A percentile compares a stretch with the other conserved stretches of the same genome.
Conservation (phyloP, 352 stramenopile genomes). For the Globisporangium solare region DNA sequence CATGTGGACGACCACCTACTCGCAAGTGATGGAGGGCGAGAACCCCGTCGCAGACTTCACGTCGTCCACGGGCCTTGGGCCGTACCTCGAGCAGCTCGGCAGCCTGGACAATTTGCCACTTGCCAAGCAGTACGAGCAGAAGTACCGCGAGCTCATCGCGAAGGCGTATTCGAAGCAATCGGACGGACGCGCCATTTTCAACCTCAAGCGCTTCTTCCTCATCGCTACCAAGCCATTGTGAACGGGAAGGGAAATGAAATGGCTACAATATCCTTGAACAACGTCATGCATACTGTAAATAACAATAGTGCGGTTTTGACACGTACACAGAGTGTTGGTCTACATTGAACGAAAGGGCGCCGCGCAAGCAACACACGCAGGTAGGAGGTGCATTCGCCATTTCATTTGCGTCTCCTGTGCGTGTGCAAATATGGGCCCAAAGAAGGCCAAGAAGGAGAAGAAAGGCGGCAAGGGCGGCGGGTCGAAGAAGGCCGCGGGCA, state of each 20-base stretch:
- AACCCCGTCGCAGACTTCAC: conserved; percentile 74
- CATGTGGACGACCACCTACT: conserved; percentile 64
- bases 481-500: conserved; percentile 32
- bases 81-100: conserved; percentile 52
- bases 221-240: conserved; percentile 33
- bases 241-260: not conserved
- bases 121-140: conserved; percentile 34
- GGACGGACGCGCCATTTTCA: conserved; percentile 58
- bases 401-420: not conserved
- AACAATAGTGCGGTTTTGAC: not conserved
- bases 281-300: not conserved
- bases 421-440: conserved; percentile 38
- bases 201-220: conserved; percentile 69
- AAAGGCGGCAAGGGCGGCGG: conserved; percentile 40
- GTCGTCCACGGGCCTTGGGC: conserved; percentile 45
- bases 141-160: conserved; percentile 52
- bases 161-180: conserved; percentile 53
- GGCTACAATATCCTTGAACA: not conserved
- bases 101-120: conserved; percentile 16
- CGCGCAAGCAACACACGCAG: not conserved
- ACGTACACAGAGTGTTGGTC: not conserved
- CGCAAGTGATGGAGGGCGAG: conserved; percentile 53
- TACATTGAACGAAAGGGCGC: not conserved
- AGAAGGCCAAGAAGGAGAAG: conserved; percentile 73
- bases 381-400: too few species aligned